Conservation (phyloP, 2,329 filamentous ascomycete species). For the Paecilomyces niveus region DNA sequence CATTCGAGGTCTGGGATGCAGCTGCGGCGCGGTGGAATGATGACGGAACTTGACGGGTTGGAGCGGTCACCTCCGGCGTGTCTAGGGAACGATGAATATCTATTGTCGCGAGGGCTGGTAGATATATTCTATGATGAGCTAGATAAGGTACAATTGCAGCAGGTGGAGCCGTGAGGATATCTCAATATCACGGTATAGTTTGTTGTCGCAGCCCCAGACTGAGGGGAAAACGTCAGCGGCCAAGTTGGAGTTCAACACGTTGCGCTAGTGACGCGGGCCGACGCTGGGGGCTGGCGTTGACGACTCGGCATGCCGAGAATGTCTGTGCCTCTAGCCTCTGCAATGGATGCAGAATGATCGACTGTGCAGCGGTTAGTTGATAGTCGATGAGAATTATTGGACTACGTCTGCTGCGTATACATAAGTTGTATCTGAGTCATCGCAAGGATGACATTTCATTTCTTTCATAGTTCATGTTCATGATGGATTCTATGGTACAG, state of each 20-base stretch:
- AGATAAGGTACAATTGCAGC: background rate
- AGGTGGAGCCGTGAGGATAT: background rate
- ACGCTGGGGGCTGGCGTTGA: slow-evolving; percentile 7
- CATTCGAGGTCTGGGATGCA: background rate
- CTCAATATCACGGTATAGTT: background rate
- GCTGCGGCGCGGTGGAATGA: background rate
- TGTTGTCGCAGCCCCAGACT: background rate
- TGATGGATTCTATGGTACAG: slow-evolving; percentile 3
- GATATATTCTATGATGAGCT: background rate
- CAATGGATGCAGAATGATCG: too few relatives aligned
- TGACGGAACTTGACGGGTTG: background rate
- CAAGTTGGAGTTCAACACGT: slow-evolving; percentile 8
- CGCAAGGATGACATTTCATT: background rate
- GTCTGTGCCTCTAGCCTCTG: background rate
- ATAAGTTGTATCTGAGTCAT: background rate
- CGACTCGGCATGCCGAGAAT: slow-evolving; percentile 23
- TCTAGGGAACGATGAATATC: background rate
- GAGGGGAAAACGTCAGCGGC: slow-evolving; percentile 3
- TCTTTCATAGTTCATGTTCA: background rate
- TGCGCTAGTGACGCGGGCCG: background rate
- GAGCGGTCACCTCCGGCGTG: background rate
- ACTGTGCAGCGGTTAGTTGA: too few relatives aligned
- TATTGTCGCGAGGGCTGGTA: background rate
- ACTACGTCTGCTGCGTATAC: too few relatives aligned
- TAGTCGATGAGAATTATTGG: too few relatives aligned